A percentile compares a stretch with the other conserved stretches of the same genome.
These are phyloP conservation scores for Amanita exitialis DNA, from an alignment of 768 basidiomycete species.

Conservation along the genomic window DNA sequence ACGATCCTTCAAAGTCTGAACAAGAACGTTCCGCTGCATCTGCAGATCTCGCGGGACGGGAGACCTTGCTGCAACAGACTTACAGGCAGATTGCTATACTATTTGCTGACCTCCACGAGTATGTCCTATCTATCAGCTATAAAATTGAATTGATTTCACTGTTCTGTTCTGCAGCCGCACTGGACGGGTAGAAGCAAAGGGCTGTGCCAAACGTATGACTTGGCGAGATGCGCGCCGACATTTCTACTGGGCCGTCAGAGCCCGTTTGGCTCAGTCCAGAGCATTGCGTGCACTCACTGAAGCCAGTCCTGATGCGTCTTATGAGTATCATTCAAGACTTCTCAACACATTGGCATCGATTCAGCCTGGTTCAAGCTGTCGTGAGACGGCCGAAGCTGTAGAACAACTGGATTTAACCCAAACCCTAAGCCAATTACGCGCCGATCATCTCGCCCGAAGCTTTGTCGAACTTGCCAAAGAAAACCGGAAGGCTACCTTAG, in stretches of 20 bases:
- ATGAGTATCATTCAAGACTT: constrained; percentile 56
- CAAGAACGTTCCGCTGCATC: constrained; percentile 69
- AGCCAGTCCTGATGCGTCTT: constrained; percentile 61
- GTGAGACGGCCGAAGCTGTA: constrained; percentile 50
- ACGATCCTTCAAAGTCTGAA: constrained; percentile 58
- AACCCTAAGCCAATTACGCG: constrained; percentile 53
- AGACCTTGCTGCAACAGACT: constrained; percentile 73
- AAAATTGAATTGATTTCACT: constrained; percentile 3
- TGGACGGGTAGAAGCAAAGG: constrained; percentile 97
- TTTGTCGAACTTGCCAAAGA: constrained; percentile 61
- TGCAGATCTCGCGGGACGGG: constrained; percentile 62
- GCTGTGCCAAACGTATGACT: constrained; percentile 75
- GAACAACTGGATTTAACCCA: constrained; percentile 62
- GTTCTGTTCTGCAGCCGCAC: constrained; percentile 49
- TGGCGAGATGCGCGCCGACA: constrained; percentile 87
- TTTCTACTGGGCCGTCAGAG: constrained; percentile 92
- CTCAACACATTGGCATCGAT: constrained; percentile 52
- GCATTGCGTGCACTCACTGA: constrained; percentile 55
- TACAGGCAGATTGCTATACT: constrained; percentile 91
- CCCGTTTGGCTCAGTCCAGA: constrained; percentile 61
- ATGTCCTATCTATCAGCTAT: constrained; percentile 21
- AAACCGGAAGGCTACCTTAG: constrained; percentile 69
- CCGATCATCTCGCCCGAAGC: constrained; percentile 57
- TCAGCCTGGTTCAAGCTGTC: constrained; percentile 42
- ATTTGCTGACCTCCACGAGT: constrained; percentile 97